phyloP scores from a whole-genome alignment of 345 rosid species.

The Gossypium ekmanianum region DNA sequence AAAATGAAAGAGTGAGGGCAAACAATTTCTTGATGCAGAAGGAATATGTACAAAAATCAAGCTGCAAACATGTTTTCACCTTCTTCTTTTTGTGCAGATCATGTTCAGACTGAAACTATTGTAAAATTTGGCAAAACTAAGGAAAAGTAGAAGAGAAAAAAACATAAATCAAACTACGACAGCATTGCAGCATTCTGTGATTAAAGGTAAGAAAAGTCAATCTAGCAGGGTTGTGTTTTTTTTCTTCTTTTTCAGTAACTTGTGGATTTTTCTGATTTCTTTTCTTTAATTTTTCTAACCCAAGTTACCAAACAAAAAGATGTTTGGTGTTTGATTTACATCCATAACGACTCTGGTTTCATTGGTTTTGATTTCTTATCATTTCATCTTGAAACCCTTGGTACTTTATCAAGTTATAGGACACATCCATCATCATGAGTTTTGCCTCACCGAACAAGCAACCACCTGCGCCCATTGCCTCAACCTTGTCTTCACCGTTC shows the following conservation, averaged over 20 bases:
- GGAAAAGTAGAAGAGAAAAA: neutral
- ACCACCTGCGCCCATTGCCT: slow-evolving; percentile 96
- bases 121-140: neutral
- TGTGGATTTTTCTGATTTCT: neutral
- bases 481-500: slow-evolving; percentile 78
- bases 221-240: neutral
- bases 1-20: too few species aligned
- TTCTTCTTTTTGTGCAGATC: neutral
- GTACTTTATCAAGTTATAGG: neutral
- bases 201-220: neutral
- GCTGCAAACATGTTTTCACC: neutral
- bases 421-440: slow-evolving; percentile 24
- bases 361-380: neutral
- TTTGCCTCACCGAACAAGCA: slow-evolving; percentile 86
- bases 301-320: neutral
- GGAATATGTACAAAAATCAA: too few species aligned
- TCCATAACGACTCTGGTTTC: neutral
- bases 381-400: neutral
- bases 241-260: neutral
- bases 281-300: neutral
- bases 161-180: neutral
- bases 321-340: slow-evolving; percentile 7
- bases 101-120: slow-evolving; percentile 5
- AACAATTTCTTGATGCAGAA: too few species aligned
- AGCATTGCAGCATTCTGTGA: neutral